A percentile compares a stretch with the other conserved stretches of the same genome.
phyloP scores from a whole-genome alignment of 306 rosid species.

The Comarum palustre region DNA sequence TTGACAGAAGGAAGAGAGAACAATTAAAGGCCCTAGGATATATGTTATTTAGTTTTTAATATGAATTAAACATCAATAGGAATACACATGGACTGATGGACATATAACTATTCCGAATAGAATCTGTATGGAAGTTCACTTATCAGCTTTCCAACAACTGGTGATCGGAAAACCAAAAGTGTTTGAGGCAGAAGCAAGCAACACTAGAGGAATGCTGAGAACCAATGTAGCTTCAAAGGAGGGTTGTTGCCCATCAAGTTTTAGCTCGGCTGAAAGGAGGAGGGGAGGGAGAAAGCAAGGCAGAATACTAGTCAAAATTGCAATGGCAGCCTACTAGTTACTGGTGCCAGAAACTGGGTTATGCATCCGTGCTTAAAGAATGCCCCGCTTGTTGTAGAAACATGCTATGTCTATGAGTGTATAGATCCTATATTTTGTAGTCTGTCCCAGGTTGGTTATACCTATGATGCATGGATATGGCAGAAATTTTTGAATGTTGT shows the following conservation, averaged over 20 bases:
- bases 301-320: background rate
- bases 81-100: background rate
- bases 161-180: background rate
- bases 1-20: background rate
- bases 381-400: background rate
- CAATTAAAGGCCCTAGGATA: background rate
- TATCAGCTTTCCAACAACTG: background rate
- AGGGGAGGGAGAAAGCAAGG: background rate
- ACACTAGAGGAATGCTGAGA: background rate
- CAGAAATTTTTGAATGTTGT: too few species aligned
- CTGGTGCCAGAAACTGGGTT: background rate
- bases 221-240: background rate
- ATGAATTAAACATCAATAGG: background rate
- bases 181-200: background rate
- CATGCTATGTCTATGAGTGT: background rate
- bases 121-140: background rate
- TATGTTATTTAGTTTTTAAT: background rate
- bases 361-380: background rate
- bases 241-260: background rate
- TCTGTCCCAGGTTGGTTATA: background rate
- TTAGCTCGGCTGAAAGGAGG: background rate
- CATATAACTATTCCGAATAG: background rate
- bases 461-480: too few species aligned
- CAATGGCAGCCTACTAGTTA: background rate
- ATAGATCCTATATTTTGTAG: background rate